Evolutionary conservation across 805 yeast genomes (phyloP), one percentile per base, ranked within the genome.

Genomic region (Candida quercuum): DNA sequence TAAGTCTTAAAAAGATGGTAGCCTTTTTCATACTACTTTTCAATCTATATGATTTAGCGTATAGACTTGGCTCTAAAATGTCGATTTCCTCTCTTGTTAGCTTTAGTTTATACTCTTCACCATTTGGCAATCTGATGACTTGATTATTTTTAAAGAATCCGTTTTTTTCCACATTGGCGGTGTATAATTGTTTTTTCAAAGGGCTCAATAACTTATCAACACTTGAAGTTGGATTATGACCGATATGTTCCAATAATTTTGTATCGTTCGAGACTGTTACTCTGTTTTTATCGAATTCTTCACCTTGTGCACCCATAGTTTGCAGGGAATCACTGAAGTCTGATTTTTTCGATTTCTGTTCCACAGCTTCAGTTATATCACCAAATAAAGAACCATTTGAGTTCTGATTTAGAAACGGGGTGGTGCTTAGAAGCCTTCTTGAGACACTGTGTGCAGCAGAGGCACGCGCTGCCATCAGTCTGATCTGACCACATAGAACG

Each of bases 21-120:
- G 93, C 86, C 64, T 91, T 91, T 63, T 91, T 91, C 68, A 82
- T 75, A 6, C 95, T 81, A n/a, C 89, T 75, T 59, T 86, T 86
- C 50, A 89, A 72, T 61, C 98, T 74, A 67, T 71, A 81, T 10
- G 95, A 83, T 57, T 82, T 74, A 40, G 85, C 62, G 61, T 78
- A 87, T n/a, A 91, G 74, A 11, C 93, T 78, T 18, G 98, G 98
- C 60, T 88, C 96, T 42, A 91, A 69, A 3, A 80, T 74, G 38
- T 81, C 83, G 38, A 86, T 76, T 59, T 88, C 95, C 38, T 73
- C 71, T 28, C 65, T 64, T 4, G 76, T 65, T 36, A 91, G 69
- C 24, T 68, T 63, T 44, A 91, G 64, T 46, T 69, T 72, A 61
- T 76, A 83, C 27, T 54, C 45, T 37, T 67, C 64, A 24, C 78